phyloP scores from a whole-genome alignment of 2,329 filamentous ascomycete species.

The Talaromyces sp. region DNA sequence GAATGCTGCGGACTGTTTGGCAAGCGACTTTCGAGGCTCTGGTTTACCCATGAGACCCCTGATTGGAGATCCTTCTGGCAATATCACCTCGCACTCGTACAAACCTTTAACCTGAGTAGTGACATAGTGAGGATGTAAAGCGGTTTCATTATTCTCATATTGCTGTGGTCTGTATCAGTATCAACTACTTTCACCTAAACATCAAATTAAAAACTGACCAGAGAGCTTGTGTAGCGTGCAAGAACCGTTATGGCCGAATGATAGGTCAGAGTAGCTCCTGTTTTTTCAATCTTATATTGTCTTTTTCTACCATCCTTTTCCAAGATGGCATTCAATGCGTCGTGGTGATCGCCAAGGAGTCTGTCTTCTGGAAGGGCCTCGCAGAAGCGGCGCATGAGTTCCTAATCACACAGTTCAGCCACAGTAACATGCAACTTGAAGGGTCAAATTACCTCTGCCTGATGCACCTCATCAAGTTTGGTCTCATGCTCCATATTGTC shows the following conservation, averaged over 20 bases:
- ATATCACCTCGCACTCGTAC: slow-evolving; percentile 73
- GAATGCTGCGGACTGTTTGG: slow-evolving; percentile 87
- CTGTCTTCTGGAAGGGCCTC: slow-evolving; percentile 71
- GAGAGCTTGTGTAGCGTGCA: slow-evolving; percentile 68
- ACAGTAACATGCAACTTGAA: not conserved
- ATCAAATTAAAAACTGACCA: slow-evolving; percentile 44
- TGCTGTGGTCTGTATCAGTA: slow-evolving; percentile 32
- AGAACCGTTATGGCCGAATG: slow-evolving; percentile 70
- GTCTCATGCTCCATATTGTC: slow-evolving; percentile 67
- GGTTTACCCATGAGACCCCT: slow-evolving; percentile 63
- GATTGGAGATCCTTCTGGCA: slow-evolving; percentile 74
- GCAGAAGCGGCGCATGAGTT: slow-evolving; percentile 72
- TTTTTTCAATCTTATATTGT: slow-evolving; percentile 61
- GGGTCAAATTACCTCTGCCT: slow-evolving; percentile 44
- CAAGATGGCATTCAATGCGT: slow-evolving; percentile 57
- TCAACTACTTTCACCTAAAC: not conserved
- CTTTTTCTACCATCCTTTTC: slow-evolving; percentile 53
- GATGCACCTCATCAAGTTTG: slow-evolving; percentile 50
- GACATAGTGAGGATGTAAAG: slow-evolving; percentile 59
- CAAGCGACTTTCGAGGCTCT: slow-evolving; percentile 68
- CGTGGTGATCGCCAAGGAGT: slow-evolving; percentile 60
- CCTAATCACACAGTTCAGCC: slow-evolving; percentile 30
- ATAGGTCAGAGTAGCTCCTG: slow-evolving; percentile 77
- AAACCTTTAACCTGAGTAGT: slow-evolving; percentile 56
- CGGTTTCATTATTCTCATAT: slow-evolving; percentile 50